Base-by-base conservation (phyloP, 176 grass and related monocot species). In the Echinochloa phyllopogon region DNA sequence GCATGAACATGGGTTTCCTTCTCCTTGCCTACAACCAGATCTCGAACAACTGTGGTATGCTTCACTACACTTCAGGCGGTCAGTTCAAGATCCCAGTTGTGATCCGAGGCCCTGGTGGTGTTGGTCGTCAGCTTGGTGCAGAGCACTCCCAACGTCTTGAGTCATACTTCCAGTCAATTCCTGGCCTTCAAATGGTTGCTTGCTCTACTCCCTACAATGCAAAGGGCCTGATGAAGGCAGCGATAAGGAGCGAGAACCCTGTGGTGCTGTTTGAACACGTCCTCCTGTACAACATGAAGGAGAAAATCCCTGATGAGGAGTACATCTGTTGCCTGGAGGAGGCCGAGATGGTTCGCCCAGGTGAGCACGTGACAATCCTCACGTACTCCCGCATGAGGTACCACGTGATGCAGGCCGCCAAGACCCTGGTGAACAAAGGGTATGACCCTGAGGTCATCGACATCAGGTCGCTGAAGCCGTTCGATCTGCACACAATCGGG, bases 1-100 rank as follows among this genome's bases (percentile, higher is more conserved):
- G 93, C 45, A 98, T 94, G 91, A 98, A 95, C 87, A 98, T 98
- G 96, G 96, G 96, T 43, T 98, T 98, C 83, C 91, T 98, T 24
- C 93, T 95, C 70, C 89, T 95, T 9, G 93, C 96, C 0, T 95
- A 90, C 81, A 98, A 95, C 61, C 96, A 98, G 78, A 98, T 95
- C 77, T 98, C 96, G 9, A 98, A 95, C 93, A 95, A 98, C 67
- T 92, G 93, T 6, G 93, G 93, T 4, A 98, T 98, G 96, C 93
- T 98, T 40, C 96, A 94, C 69, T 98, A 94, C n/a, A 98, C 96
- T 49, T 98, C 96, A 3, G 96, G 96, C 4, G 96, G 96, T 13
- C 93, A 98, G 79, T 98, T 95, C 77, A 98, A 93, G 27, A 98
- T 98, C 67, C 93, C 96, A 23, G 36, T 98, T 5, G 96, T 98